A percentile compares a stretch with the other conserved stretches of the same genome.
Evolutionary conservation across 208 protist species (phyloP).

Genomic region (Crithidia acanthocephali): DNA sequence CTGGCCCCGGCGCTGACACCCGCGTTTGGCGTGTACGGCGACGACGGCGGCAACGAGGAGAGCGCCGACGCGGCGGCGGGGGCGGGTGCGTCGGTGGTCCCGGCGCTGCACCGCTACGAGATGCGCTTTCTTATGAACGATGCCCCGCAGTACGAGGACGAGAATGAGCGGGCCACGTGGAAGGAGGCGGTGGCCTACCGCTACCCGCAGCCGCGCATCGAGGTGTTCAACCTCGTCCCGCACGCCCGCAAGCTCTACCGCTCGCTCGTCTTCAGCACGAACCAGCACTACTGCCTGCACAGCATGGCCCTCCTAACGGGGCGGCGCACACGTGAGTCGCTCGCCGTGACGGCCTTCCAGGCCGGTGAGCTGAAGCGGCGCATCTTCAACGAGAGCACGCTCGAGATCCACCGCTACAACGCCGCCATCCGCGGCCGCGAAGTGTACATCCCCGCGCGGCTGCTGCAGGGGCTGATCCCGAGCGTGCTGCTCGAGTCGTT

Average conservation of each 20-base stretch:
- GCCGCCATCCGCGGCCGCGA: conserved; percentile 52
- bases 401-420: conserved; percentile 80
- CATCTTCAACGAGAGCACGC: conserved; percentile 55
- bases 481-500: conserved; percentile 80
- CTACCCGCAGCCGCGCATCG: conserved; percentile 50
- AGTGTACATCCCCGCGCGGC: conserved; percentile 71
- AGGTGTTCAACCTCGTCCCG: conserved; percentile 80
- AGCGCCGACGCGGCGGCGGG: neutral
- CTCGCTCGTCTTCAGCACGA: conserved; percentile 74
- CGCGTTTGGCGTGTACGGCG: neutral
- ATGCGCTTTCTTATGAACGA: conserved; percentile 74
- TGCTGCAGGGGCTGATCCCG: conserved; percentile 81
- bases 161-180: conserved; percentile 73
- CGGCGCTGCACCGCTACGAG: conserved; percentile 32
- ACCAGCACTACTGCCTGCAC: conserved; percentile 75
- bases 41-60: conserved; percentile 12
- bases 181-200: conserved; percentile 81
- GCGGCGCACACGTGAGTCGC: conserved; percentile 38
- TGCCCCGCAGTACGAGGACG: conserved; percentile 59
- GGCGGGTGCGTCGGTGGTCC: neutral
- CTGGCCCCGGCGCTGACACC: conserved; percentile 38
- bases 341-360: conserved; percentile 48
- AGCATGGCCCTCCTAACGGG: conserved; percentile 48
- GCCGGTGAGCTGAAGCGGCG: conserved; percentile 72
- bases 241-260: conserved; percentile 82